Base-by-base conservation (phyloP, 2,329 filamentous ascomycete genomes). In the Sporothrix schenckii region DNA sequence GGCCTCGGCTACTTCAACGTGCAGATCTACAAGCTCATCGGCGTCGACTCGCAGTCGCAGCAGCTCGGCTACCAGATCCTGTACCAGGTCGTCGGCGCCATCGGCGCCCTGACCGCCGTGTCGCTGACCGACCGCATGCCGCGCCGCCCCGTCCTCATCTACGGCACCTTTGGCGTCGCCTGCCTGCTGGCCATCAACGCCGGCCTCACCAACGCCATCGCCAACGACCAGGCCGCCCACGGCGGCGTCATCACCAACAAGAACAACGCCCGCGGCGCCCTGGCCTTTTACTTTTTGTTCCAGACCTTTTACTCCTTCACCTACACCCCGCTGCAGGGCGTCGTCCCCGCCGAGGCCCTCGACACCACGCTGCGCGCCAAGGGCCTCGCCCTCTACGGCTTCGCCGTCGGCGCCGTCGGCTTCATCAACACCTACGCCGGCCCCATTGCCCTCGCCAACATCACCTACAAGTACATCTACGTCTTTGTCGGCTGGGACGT, bases 1-100 rank as follows among this genome's bases (percentile, higher is more conserved):
- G 83, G 83, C 67, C 80, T 85, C 9, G 82, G 83, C 14, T 85
- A 85, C 77, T 85, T 84, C 77, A 84, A 84, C 76, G 79, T 83
- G 9, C 80, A 79, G 50, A 84, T 85, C 74, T 84, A 82, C 75
- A 73, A 79, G 54, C 77, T 78, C 67, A 77, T 82, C 34, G 81
- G 81, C 44, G 75, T 82, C 72, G 76, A 71, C 2, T 75, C 74
- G 6, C 77, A 80, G 13, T 75, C 78, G 41, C 71, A 77, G 68
- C 83, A 84, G 74, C 77, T 84, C 39, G 81, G 79, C 19, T 82
- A 83, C 73, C 84, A 85, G 74, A 76, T 85, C 11, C 79, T 85
- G 69, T 84, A 83, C 77, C 80, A 80, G 49, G 78, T 81, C 34
- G 76, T 84, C 1, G 83, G 81, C 0, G 81, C 82, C 63, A 75